Evolutionary conservation across 805 yeast genomes (phyloP).

Genomic region (Hanseniaspora meyeri): DNA sequence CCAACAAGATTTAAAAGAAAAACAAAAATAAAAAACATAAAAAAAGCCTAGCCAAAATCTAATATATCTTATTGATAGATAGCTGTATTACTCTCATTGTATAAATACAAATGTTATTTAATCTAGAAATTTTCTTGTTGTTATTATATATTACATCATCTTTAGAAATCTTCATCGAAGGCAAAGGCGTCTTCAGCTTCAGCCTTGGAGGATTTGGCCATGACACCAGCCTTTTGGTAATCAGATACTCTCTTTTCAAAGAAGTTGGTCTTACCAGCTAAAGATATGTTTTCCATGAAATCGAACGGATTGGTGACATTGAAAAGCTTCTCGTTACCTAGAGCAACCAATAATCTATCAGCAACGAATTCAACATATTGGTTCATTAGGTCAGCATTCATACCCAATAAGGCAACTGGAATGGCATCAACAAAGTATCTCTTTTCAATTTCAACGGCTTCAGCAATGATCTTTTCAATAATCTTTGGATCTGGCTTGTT

Average conservation of each 20-base stretch:
- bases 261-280: constrained; percentile 97
- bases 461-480: constrained; percentile 77
- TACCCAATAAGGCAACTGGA: constrained; percentile 85
- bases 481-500: constrained; percentile 73
- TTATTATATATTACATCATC: not conserved
- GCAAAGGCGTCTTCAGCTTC: constrained; percentile 50
- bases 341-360: constrained; percentile 80
- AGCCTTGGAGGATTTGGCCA: constrained; percentile 56
- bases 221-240: constrained; percentile 98
- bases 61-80: too few species aligned
- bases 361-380: constrained; percentile 97
- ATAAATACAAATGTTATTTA: too few species aligned
- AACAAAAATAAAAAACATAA: too few species aligned
- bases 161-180: constrained; percentile 87
- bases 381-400: constrained; percentile 88
- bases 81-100: not conserved
- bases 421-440: constrained; percentile 90
- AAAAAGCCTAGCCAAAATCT: too few species aligned
- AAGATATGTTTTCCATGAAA: constrained; percentile 96
- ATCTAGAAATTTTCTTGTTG: too few species aligned
- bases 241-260: constrained; percentile 98
- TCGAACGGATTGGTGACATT: constrained; percentile 90
- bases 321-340: constrained; percentile 82
- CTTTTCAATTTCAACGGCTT: constrained; percentile 90
- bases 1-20: too few species aligned